Conservation (phyloP, 106 monocot genomes). For the Chionographis japonica region DNA sequence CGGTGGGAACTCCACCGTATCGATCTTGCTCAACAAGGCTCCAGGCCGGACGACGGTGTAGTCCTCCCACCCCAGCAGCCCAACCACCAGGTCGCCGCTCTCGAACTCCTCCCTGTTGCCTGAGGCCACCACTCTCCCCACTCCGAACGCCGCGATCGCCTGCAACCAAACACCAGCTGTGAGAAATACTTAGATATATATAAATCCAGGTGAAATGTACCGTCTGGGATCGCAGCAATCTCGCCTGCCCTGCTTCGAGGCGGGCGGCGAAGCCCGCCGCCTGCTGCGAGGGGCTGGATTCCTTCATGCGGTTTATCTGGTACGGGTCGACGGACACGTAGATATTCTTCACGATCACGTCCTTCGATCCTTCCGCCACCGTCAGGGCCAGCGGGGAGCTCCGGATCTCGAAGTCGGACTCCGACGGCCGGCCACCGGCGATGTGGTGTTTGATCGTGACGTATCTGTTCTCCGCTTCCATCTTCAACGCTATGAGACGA, state of each 20-base stretch:
- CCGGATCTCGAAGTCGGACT: neutral
- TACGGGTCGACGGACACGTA: conserved; percentile 11
- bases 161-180: neutral
- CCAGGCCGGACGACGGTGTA: too few species aligned
- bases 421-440: neutral
- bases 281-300: conserved; percentile 7
- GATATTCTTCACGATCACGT: conserved; percentile 9
- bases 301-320: conserved; percentile 16
- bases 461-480: conserved; percentile 6
- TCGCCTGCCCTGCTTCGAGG: neutral
- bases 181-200: too few species aligned
- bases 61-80: too few species aligned
- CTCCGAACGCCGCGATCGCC: neutral
- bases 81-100: too few species aligned
- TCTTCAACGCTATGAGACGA: neutral
- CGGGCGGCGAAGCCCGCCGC: neutral
- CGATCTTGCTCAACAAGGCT: too few species aligned
- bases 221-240: neutral
- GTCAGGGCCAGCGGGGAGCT: neutral
- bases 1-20: neutral
- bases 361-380: neutral
- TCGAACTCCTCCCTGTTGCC: too few species aligned
- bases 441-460: neutral
- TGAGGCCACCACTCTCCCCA: conserved; percentile 17
- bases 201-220: too few species aligned